phyloP scores from a whole-genome alignment of 108 stramenopile genomes.

The Discostella stelligeroides region DNA sequence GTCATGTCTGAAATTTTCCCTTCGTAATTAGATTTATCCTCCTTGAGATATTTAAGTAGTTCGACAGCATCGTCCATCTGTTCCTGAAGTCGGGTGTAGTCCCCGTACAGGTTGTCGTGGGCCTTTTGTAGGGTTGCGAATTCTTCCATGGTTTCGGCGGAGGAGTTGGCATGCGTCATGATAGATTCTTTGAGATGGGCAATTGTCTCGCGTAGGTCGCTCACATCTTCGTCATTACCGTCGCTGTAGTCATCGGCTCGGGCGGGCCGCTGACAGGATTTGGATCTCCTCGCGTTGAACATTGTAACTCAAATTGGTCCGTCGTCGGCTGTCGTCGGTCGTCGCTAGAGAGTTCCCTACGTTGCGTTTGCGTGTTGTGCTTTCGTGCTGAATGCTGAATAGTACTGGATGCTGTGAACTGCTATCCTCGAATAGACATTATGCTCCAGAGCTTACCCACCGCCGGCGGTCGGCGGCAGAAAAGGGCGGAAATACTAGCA shows the following conservation, averaged over 20 bases:
- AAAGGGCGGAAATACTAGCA: too few species aligned
- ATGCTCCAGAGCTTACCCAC: too few species aligned
- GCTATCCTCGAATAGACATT: too few species aligned
- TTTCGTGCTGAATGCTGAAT: too few species aligned
- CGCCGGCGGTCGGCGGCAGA: too few species aligned
- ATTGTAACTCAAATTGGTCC: too few species aligned
- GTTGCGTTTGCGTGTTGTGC: too few species aligned
- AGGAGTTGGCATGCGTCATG: constrained; percentile 31
- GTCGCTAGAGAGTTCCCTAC: too few species aligned
- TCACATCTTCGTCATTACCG: constrained; percentile 13
- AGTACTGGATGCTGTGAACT: too few species aligned
- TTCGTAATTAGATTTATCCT: constrained; percentile 32
- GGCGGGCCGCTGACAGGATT: not conserved
- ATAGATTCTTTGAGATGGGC: constrained; percentile 25
- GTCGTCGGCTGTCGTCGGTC: too few species aligned
- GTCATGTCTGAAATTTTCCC: constrained; percentile 1
- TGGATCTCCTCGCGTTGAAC: constrained; percentile 2
- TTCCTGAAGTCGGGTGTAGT: constrained; percentile 29
- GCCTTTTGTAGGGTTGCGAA: constrained; percentile 31
- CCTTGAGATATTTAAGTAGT: constrained; percentile 44
- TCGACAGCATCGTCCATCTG: constrained; percentile 53
- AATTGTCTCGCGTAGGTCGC: constrained; percentile 35
- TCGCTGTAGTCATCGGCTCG: not conserved
- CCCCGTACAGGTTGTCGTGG: constrained; percentile 27
- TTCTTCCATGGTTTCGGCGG: constrained; percentile 35